Base-by-base conservation (phyloP, 2,329 filamentous ascomycete genomes). In the Pyrenophora seminiperda region DNA sequence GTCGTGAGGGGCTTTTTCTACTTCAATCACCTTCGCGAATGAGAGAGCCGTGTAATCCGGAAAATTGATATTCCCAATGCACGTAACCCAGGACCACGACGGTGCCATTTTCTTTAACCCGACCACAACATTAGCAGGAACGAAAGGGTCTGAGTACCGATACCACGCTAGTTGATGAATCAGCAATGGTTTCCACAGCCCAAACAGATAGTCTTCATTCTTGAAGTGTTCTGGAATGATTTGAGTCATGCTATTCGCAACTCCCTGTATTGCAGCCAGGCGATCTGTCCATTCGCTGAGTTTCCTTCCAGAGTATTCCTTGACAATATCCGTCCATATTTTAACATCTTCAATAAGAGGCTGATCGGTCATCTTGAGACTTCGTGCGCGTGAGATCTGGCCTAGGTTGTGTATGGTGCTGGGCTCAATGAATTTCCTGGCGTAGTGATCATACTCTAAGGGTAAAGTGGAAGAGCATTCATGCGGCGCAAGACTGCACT, bases 261-360 rank as follows among this genome's bases (percentile, higher is more conserved):
- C 42, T 5, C 42, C 42, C 7, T 45, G 33, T 45, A 30, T 45
- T 6, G 33, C 42, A 5, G 42, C 42, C n/a, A 45, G 31, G 13
- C 42, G 42, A 33, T 45, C 42, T 11, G 42, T 45, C 42, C 42
- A 45, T 17, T 11, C 31, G 17, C 20, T 36, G 5, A 45, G 18
- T 13, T 15, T 31, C 1, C 20, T 30, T 10, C 11, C 33, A 13
- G 33, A 38, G 9, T 45, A 45, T 5, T n/a, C 7, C 1, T 1
- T 2, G 17, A 45, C 19, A 6, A 37, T 11, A 1, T 27, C 13
- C 3, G 14, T n/a, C 41, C 41, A 44, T 19, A 44, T 7, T 36
- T 37, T 19, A 11, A 6, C 3, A 13, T 14, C 19, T 17, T n/a
- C n/a, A n/a, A n/a, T 14, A 14, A 22, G 0, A 1, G 31, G 20